Base-by-base conservation (phyloP, 192 early-diverging fungal species). In the Spizellomyces sp. region DNA sequence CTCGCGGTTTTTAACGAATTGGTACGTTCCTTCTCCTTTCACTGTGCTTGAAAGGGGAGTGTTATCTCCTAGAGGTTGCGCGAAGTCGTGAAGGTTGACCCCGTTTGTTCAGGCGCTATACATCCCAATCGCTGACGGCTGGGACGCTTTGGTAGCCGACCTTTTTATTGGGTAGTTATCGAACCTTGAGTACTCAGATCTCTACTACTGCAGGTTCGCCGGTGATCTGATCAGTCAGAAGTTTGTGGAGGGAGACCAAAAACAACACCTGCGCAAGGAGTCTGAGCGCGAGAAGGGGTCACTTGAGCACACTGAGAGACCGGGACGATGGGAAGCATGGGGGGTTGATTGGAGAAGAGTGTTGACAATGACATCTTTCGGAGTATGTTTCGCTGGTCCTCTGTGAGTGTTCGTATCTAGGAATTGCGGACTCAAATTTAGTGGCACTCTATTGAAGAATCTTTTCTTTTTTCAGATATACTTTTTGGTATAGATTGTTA, bases 181-280 rank as follows among this genome's bases (percentile, higher is more conserved):
- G 60, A 17, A 43, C 5, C 5, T 7, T 7, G 9, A 6, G 14
- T 66, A 56, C 54, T 67, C 55, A 12, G 66, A 62, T 22, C 52
- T 60, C 14, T 60, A 59, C 10, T 45, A 45, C 17, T 47, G 61
- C 5, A 76, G 79, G 79, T 71, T 59, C 43, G 64, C 71, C 0
- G 79, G 79, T 17, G 79, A 80, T 57, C 43, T 80, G 9, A 67
- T 80, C 15, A 73, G 70, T 44, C 79, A 80, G 67, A 71, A 70
- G 45, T 64, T 79, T 22, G 66, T 62, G 7, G 48, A 63, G 12
- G 36, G 43, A n/a, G 58, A 77, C 14, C n/a, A 22, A 21, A n/a
- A 47, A 17, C 47, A 22, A 27, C 12, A 62, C 58, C 15, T 48
- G 4, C 12, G 27, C 70, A 27, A 12, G 19, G 9, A n/a, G 3